Conservation (phyloP, 768 basidiomycete species). For the Rhodotorula diobovata region DNA sequence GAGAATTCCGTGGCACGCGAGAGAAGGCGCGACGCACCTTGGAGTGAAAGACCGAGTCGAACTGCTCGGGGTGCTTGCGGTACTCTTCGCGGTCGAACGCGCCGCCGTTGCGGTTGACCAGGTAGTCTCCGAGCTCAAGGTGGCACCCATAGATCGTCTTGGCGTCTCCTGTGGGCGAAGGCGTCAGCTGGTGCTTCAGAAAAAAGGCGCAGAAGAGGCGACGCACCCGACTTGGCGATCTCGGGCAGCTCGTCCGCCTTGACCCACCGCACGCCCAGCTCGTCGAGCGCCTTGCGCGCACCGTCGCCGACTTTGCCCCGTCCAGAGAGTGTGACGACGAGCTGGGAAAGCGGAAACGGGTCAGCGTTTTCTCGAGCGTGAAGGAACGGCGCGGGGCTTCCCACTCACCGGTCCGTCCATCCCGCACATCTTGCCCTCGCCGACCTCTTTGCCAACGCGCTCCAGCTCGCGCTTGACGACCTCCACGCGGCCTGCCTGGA, state of each 20-base stretch:
- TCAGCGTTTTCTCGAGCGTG: not conserved
- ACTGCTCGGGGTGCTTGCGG: constrained; percentile 64
- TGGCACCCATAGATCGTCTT: constrained; percentile 53
- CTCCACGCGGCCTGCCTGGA: constrained; percentile 61
- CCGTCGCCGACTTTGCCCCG: constrained; percentile 78
- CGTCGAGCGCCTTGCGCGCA: constrained; percentile 63
- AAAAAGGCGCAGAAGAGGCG: not conserved
- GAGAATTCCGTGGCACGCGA: not conserved
- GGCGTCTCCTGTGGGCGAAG: constrained; percentile 52
- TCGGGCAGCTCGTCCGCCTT: constrained; percentile 57
- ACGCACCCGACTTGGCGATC: constrained; percentile 58
- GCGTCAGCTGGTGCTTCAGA: not conserved
- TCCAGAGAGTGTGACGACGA: constrained; percentile 48
- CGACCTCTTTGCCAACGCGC: constrained; percentile 59
- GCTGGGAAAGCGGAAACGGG: constrained; percentile 4
- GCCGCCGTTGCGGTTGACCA: constrained; percentile 58
- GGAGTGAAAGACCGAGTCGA: constrained; percentile 63
- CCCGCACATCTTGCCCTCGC: constrained; percentile 58
- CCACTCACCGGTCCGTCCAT: constrained; percentile 65
- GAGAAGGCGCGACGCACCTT: constrained; percentile 52
- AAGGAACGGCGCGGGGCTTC: not conserved
- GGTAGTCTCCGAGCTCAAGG: constrained; percentile 55
- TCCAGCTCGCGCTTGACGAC: constrained; percentile 58
- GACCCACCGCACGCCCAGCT: constrained; percentile 64
- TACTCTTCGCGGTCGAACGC: constrained; percentile 65